These are phyloP conservation scores for Russula lepida DNA, from an alignment of 768 basidiomycete species.

Conservation along the genomic window DNA sequence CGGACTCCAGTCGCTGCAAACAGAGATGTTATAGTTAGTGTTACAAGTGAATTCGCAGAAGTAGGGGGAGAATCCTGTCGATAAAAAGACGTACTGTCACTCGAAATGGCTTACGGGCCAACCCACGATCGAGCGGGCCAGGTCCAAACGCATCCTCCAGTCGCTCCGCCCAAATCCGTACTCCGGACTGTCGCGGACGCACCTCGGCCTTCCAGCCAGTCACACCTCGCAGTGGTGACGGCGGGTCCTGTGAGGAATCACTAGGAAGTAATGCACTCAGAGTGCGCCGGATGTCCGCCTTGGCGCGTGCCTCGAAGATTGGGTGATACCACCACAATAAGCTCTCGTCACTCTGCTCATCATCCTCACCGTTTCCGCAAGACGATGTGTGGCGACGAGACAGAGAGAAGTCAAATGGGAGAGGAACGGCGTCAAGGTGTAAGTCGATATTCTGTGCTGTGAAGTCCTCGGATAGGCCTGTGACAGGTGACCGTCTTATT, in stretches of 20 bases:
- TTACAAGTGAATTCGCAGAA: not conserved
- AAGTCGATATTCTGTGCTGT: not conserved
- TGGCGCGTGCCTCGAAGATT: constrained; percentile 11
- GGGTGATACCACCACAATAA: constrained; percentile 11
- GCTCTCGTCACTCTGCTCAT: not conserved
- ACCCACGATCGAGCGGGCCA: constrained; percentile 13
- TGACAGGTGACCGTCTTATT: not conserved
- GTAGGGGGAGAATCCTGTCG: not conserved
- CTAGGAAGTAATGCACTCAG: constrained; percentile 5
- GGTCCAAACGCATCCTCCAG: constrained; percentile 17
- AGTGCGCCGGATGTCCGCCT: constrained; percentile 13
- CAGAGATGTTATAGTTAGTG: not conserved
- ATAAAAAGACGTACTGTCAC: not conserved
- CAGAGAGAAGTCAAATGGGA: not conserved
- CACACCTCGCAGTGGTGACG: not conserved
- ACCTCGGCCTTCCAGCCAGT: constrained; percentile 4
- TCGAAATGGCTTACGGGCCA: constrained; percentile 10
- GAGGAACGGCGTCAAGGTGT: constrained; percentile 4
- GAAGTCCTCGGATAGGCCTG: not conserved
- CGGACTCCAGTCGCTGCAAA: not conserved
- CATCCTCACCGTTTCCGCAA: not conserved
- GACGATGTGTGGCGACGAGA: not conserved
- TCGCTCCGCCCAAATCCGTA: constrained; percentile 10
- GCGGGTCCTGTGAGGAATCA: constrained; percentile 3
- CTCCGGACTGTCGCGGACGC: constrained; percentile 6